A percentile compares a stretch with the other conserved stretches of the same genome.
These are phyloP conservation scores for Mycena amicta DNA, from an alignment of 768 basidiomycete species.

Conservation along the genomic window DNA sequence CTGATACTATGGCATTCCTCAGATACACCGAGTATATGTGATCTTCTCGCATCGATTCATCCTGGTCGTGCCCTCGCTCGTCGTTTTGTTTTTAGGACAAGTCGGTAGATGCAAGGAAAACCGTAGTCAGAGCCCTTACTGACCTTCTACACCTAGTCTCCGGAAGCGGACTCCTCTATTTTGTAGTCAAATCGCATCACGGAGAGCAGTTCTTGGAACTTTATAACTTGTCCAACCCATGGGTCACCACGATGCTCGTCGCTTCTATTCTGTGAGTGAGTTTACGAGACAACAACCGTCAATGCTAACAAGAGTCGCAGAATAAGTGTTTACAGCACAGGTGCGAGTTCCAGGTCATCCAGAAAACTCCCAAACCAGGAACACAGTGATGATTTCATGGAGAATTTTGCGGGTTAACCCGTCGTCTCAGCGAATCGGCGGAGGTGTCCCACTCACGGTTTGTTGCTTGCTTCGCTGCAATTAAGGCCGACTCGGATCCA, in stretches of 20 bases:
- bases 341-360: background rate
- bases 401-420: background rate
- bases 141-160: too few relatives aligned
- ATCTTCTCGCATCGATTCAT: background rate
- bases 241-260: background rate
- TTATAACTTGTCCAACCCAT: background rate
- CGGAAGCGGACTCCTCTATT: background rate
- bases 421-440: background rate
- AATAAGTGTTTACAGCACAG: constrained; percentile 2
- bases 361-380: background rate
- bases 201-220: background rate
- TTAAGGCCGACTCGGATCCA: too few relatives aligned
- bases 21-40: constrained; percentile 10
- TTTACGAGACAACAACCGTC: too few relatives aligned
- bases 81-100: background rate
- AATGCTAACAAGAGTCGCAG: background rate
- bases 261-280: background rate
- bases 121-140: too few relatives aligned
- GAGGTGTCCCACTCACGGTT: too few relatives aligned
- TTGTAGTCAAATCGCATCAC: background rate
- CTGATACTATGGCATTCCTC: too few relatives aligned
- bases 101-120: too few relatives aligned
- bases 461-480: too few relatives aligned
- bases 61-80: background rate
- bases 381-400: constrained; percentile 4